These are phyloP conservation scores for Pleurotus djamor DNA, from an alignment of 768 basidiomycete species.

Conservation along the genomic window DNA sequence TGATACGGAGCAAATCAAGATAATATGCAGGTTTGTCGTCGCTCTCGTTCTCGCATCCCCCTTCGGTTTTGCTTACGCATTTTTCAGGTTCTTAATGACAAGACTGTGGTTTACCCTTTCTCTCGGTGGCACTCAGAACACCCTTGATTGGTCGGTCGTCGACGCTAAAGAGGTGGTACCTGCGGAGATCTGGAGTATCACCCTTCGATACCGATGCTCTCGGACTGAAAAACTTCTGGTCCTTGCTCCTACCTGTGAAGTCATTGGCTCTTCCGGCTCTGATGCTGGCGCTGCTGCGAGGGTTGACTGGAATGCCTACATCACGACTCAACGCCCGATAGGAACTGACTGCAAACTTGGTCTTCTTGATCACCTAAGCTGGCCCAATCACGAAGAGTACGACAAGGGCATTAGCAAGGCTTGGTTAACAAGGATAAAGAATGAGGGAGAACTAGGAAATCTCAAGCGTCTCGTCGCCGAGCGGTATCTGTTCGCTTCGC, in stretches of 20 bases:
- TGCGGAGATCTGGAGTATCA: constrained; percentile 62
- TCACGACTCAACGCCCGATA: constrained; percentile 22
- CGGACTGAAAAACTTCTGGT: constrained; percentile 46
- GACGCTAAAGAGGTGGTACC: constrained; percentile 51
- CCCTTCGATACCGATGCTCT: constrained; percentile 19
- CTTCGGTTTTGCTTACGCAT: background rate
- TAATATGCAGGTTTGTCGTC: constrained; percentile 52
- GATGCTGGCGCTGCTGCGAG: constrained; percentile 29
- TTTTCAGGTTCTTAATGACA: constrained; percentile 59
- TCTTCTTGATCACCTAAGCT: constrained; percentile 46
- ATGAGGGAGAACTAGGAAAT: constrained; percentile 37
- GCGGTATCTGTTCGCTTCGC: constrained; percentile 66
- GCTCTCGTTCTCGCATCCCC: background rate
- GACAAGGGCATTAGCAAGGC: constrained; percentile 61
- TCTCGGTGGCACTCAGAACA: constrained; percentile 33
- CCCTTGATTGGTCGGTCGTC: constrained; percentile 33
- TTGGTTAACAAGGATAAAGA: constrained; percentile 50
- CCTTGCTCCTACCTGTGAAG: constrained; percentile 72
- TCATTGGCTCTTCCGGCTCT: constrained; percentile 40
- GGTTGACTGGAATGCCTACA: constrained; percentile 66
- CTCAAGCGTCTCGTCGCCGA: constrained; percentile 50
- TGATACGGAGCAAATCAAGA: constrained; percentile 48
- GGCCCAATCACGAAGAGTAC: constrained; percentile 75
- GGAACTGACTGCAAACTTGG: constrained; percentile 8
- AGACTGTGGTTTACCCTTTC: constrained; percentile 64